Base-by-base conservation (phyloP, 2,329 filamentous ascomycete genomes). In the Botryotinia globosa region DNA sequence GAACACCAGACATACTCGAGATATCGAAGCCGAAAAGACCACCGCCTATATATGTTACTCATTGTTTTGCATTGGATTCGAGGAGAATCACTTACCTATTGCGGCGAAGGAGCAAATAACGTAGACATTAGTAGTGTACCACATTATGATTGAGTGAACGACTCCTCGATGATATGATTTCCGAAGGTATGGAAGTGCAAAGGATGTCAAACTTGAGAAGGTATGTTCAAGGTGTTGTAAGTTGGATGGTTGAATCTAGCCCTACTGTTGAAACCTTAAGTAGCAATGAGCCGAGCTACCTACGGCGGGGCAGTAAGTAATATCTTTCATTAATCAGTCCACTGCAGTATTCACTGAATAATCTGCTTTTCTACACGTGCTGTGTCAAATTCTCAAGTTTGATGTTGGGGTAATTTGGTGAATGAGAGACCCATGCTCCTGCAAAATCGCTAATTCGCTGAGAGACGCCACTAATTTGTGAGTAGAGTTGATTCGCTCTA, bases 1-100 rank as follows among this genome's bases (percentile, higher is more conserved):
- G 84, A 37, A 90, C 88, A 63, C 87, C 88, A 54, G 88, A 90
- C 91, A 94, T 93, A 61, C 90, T 92, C 72, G 87, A 89, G 78
- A 94, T 93, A 82, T 94, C 92, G 80, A 94, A 94, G 77, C 92
- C 92, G 78, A 94, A 94, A 39, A 94, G 84, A 37, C 87, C 88
- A 80, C 91, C 91, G 76, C 87, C 88, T 73, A 32, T 18, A 45
- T 5, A 25, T 45, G 32, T 73, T 39, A 73, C 25, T 66, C 29
- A 44, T 42, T 51, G 62, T n/a, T 45, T 56, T 54, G 32, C 44
- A 16, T 66, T 65, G 3, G 22, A 10, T 66, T 25, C 2, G 44
- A 42, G n/a, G 3, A 18, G 22, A 42, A 61, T 25, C 4, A 79
- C 83, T 74, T 81, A 87, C 87, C 88, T 75, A 90, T 87, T 78